Percentiles rank a stretch among this genome's conserved stretches.
Evolutionary conservation across 2,329 filamentous ascomycete species (phyloP).

Genomic region (Monosporascus cannonballus): DNA sequence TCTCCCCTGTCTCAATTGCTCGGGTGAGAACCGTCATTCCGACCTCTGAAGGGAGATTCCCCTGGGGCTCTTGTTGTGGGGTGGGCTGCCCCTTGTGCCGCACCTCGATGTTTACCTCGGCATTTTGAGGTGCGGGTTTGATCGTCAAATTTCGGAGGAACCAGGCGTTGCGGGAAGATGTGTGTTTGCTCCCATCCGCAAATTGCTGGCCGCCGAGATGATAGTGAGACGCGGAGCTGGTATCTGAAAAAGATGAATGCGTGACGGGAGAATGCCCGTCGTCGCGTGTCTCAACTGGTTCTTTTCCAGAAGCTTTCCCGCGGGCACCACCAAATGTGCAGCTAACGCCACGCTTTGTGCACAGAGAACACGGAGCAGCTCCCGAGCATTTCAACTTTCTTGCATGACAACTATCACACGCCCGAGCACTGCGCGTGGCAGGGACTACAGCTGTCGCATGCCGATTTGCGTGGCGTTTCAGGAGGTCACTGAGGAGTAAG

Average conservation of each 20-base stretch:
- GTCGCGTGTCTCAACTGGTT: background rate
- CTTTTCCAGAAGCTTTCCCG: background rate
- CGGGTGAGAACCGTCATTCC: background rate
- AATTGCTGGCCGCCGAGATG: too few species aligned
- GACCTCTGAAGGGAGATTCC: background rate
- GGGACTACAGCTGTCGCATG: background rate
- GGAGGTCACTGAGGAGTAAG: background rate
- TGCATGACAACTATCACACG: conserved; percentile 1
- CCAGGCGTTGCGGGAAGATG: background rate
- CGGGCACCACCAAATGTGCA: background rate
- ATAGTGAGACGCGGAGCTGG: too few species aligned
- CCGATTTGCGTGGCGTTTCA: background rate
- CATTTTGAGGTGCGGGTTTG: background rate
- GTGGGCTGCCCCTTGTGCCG: background rate
- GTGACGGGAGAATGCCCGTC: background rate
- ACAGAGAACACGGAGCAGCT: background rate
- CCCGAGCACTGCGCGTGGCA: background rate
- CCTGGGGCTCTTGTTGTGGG: background rate
- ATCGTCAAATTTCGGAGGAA: background rate
- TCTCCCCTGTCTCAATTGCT: background rate
- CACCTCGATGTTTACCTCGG: background rate
- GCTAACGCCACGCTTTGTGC: background rate
- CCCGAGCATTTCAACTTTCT: background rate
- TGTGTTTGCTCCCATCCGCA: too few species aligned
- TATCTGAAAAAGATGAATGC: too few species aligned